Percentiles rank a stretch among this genome's conserved stretches.
Conservation (phyloP, 345 rosid genomes). For the Populus deltoides region DNA sequence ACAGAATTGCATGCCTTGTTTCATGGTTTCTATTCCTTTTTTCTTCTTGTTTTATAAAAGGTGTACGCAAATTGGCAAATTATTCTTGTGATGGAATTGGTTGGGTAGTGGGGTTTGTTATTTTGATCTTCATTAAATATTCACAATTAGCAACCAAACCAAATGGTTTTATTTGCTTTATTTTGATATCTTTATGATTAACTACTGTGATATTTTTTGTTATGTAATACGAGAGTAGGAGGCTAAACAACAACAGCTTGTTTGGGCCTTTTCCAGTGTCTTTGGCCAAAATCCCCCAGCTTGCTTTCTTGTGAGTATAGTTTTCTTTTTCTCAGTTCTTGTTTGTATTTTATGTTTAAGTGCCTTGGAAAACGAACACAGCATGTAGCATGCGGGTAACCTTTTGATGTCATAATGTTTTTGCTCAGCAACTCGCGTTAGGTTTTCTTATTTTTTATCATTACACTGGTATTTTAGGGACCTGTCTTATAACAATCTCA, state of each 20-base stretch:
- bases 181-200: slow-evolving; percentile 11
- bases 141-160: not conserved
- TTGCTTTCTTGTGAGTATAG: slow-evolving; percentile 81
- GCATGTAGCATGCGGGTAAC: not conserved
- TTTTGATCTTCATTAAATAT: not conserved
- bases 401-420: not conserved
- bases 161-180: not conserved
- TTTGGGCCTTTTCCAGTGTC: slow-evolving; percentile 76
- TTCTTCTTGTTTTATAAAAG: not conserved
- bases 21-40: not conserved
- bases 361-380: slow-evolving; percentile 24
- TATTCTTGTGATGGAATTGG: not conserved
- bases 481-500: slow-evolving; percentile 89
- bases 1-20: not conserved
- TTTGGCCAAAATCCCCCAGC: slow-evolving; percentile 65
- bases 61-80: not conserved
- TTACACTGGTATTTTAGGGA: slow-evolving; percentile 53
- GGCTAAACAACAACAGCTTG: slow-evolving; percentile 90
- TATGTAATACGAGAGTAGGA: slow-evolving; percentile 61
- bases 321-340: slow-evolving; percentile 7
- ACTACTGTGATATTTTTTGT: slow-evolving; percentile 24
- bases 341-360: slow-evolving; percentile 4
- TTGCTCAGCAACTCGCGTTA: slow-evolving; percentile 10
- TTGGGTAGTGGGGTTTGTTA: not conserved
- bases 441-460: slow-evolving; percentile 7